These are phyloP conservation scores for Cladobotryum protrusum DNA, from an alignment of 2,329 filamentous ascomycete species.

Conservation along the genomic window DNA sequence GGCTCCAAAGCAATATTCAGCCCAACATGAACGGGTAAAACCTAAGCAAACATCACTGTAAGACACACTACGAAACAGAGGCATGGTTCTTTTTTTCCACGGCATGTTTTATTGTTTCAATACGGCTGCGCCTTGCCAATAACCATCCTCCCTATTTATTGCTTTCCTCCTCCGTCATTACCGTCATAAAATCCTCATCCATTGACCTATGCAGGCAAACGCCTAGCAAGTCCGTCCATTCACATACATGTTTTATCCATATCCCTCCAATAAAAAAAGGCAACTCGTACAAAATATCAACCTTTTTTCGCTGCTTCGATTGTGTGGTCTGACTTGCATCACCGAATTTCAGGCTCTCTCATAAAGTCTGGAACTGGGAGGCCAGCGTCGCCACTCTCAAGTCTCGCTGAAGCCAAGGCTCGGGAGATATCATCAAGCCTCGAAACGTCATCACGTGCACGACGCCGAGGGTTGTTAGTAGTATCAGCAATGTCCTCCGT, in stretches of 20 bases:
- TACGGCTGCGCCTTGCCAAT: too few species aligned
- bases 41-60: too few species aligned
- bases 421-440: constrained; percentile 24
- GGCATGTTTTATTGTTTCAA: too few species aligned
- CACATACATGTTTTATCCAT: neutral
- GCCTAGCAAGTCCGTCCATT: too few species aligned
- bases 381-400: constrained; percentile 29
- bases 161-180: too few species aligned
- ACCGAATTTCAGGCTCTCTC: constrained; percentile 37
- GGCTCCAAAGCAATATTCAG: too few species aligned
- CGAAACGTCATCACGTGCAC: constrained; percentile 3
- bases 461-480: constrained; percentile 16
- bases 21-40: too few species aligned
- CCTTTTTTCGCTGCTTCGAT: neutral
- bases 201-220: too few species aligned
- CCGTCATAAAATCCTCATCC: too few species aligned
- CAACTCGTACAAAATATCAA: neutral
- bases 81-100: too few species aligned
- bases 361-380: constrained; percentile 36
- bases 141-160: too few species aligned
- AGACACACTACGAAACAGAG: too few species aligned
- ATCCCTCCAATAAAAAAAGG: neutral
- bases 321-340: constrained; percentile 4
- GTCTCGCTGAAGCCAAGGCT: constrained; percentile 21
- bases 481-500: constrained; percentile 23